phyloP scores from a whole-genome alignment of 257 asterid species.

The Rubia yunnanensis region DNA sequence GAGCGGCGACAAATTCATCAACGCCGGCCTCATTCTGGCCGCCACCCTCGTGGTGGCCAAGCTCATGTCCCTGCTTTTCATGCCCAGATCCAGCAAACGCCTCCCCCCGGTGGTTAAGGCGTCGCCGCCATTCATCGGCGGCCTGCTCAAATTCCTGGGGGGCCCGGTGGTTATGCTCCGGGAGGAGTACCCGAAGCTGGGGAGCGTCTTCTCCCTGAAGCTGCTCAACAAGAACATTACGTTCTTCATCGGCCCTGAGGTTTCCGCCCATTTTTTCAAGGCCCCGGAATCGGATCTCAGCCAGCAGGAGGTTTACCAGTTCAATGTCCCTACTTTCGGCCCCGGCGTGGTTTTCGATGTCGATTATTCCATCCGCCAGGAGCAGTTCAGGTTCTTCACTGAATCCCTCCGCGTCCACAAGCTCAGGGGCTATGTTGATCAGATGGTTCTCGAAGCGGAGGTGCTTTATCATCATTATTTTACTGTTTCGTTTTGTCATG shows the following conservation, averaged over 20 bases:
- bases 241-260: slow-evolving; percentile 89
- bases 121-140: slow-evolving; percentile 68
- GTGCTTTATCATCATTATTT: too few relatives aligned
- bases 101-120: slow-evolving; percentile 58
- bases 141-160: slow-evolving; percentile 55
- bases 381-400: slow-evolving; percentile 92
- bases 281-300: slow-evolving; percentile 92
- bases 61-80: slow-evolving; percentile 43
- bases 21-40: slow-evolving; percentile 53
- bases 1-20: slow-evolving; percentile 34
- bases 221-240: slow-evolving; percentile 68
- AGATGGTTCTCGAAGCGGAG: slow-evolving; percentile 86
- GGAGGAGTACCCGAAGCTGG: slow-evolving; percentile 92
- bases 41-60: slow-evolving; percentile 69
- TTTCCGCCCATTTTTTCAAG: slow-evolving; percentile 93
- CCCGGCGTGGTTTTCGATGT: slow-evolving; percentile 98
- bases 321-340: slow-evolving; percentile 92
- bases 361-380: slow-evolving; percentile 76
- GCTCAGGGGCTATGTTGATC: slow-evolving; percentile 78
- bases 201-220: slow-evolving; percentile 72
- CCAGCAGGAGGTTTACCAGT: slow-evolving; percentile 90
- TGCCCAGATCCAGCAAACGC: slow-evolving; percentile 66
- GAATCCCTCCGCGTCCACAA: slow-evolving; percentile 80
- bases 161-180: slow-evolving; percentile 82
- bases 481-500: not conserved